phyloP scores from a whole-genome alignment of 2,329 filamentous ascomycete species.

The Fusarium paranaense region DNA sequence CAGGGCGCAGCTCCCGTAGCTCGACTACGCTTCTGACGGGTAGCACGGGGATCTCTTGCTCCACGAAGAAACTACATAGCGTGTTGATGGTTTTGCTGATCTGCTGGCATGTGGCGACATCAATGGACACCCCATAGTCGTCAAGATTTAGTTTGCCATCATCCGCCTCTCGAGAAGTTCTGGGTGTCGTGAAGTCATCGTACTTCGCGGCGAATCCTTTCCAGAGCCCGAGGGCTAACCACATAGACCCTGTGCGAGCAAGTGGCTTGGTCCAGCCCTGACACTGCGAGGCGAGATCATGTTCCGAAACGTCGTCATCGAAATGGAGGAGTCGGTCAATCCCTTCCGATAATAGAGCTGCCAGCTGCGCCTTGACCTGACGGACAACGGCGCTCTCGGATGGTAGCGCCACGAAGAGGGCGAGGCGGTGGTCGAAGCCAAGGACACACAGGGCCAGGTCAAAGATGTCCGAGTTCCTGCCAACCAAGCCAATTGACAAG shows the following conservation, averaged over 20 bases:
- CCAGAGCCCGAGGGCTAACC: not conserved
- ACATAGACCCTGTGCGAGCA: not conserved
- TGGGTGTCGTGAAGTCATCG: not conserved
- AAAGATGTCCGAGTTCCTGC: not conserved
- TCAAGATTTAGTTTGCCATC: not conserved
- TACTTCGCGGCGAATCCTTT: not conserved
- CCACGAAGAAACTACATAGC: not conserved
- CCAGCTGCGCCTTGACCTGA: not conserved
- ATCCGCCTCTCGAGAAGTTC: not conserved
- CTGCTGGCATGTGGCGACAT: not conserved
- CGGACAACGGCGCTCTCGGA: not conserved
- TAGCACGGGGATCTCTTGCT: not conserved
- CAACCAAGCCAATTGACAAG: not conserved
- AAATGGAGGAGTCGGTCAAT: not conserved
- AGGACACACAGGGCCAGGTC: not conserved
- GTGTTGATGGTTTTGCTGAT: not conserved
- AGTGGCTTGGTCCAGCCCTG: not conserved
- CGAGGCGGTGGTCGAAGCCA: not conserved
- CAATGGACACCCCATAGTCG: not conserved
- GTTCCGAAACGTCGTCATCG: not conserved
- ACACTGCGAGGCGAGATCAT: not conserved
- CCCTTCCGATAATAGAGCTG: not conserved
- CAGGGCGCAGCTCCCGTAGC: not conserved
- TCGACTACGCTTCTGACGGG: not conserved
- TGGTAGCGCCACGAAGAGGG: not conserved